These are phyloP conservation scores for Neophaeococcomyces mojaviensis DNA, from an alignment of 2,329 filamentous ascomycete genomes.

Conservation along the genomic window DNA sequence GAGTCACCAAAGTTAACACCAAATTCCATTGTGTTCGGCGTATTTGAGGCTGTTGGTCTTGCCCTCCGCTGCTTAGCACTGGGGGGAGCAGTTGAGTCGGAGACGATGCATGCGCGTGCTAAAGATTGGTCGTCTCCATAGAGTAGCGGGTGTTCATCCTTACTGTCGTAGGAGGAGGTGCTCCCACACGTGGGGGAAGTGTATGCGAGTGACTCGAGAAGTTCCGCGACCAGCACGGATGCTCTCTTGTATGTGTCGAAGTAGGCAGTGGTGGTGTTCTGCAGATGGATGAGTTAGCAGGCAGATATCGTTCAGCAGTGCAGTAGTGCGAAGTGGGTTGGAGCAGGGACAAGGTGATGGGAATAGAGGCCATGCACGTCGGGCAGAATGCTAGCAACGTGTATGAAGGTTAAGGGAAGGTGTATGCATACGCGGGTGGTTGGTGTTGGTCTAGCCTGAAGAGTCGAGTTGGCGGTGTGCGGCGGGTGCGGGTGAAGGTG, in stretches of 20 bases:
- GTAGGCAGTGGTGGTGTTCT: background rate
- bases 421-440: constrained; percentile 21
- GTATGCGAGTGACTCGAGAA: constrained; percentile 16
- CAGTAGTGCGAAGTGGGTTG: constrained; percentile 1
- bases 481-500: constrained; percentile 25
- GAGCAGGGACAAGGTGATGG: constrained; percentile 5
- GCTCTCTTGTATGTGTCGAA: constrained; percentile 9
- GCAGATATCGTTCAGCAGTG: constrained; percentile 1
- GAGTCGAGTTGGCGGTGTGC: constrained; percentile 19
- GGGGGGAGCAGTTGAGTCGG: constrained; percentile 1
- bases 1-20: constrained; percentile 35
- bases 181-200: constrained; percentile 15
- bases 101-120: constrained; percentile 4
- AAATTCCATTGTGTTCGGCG: constrained; percentile 15
- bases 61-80: background rate
- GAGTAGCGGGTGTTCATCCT: constrained; percentile 38
- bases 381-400: constrained; percentile 11
- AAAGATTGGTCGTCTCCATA: constrained; percentile 15
- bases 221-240: constrained; percentile 22
- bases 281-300: constrained; percentile 4
- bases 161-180: constrained; percentile 38
- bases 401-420: constrained; percentile 15
- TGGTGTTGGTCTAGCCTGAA: constrained; percentile 17
- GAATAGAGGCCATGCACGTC: constrained; percentile 3
- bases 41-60: background rate